Base-by-base conservation (phyloP, 164 flowering plant genomes). In the Liquidambar formosana region DNA sequence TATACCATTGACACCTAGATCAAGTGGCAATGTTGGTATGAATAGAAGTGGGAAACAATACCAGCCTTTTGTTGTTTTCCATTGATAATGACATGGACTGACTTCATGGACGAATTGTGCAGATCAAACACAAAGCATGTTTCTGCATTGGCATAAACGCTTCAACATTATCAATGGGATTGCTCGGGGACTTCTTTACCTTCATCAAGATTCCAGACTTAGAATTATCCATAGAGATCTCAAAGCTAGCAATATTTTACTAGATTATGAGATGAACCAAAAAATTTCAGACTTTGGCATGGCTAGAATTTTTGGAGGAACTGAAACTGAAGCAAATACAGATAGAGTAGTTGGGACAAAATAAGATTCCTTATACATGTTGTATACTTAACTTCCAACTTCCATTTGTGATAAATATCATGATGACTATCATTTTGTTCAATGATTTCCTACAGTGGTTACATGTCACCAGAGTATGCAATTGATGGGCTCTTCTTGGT, bases 381-480 rank as follows among this genome's bases (percentile, higher is more conserved):
- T 22, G 15, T 43, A 43, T 19, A 43, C 8, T 33, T 6, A 33
- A 33, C 41, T 33, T 33, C 16, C n/a, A 23, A n/a, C 14, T 21
- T 18, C 19, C 21, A 0, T 27, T 52, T 15, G 46, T 27, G 6
- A 9, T 18, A 15, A 48, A 48, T 23, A 1, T 26, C 41, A 2
- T 33, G 2, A 2, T 33, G 2, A 33, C 6, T 33, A 2, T 33
- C 2, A 33, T 33, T 33, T 33, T 33, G 41, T 2, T 26, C 14
- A 49, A 49, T 48, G 15, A 0, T 0, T 41, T 57, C 19, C 14
- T 57, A 61, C 76, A 73, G 76, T 48, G 76, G 76, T 46, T 73
- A 73, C 63, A 73, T 73, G 76, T 61, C 76, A 1, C 76, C 76
- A 3, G 76, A 73, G 38, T 67, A 73, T 56, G 76, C 72, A 26